A percentile compares a stretch with the other conserved stretches of the same genome.
Conservation (phyloP, 257 asterid species). For the Jacaranda mimosifolia region DNA sequence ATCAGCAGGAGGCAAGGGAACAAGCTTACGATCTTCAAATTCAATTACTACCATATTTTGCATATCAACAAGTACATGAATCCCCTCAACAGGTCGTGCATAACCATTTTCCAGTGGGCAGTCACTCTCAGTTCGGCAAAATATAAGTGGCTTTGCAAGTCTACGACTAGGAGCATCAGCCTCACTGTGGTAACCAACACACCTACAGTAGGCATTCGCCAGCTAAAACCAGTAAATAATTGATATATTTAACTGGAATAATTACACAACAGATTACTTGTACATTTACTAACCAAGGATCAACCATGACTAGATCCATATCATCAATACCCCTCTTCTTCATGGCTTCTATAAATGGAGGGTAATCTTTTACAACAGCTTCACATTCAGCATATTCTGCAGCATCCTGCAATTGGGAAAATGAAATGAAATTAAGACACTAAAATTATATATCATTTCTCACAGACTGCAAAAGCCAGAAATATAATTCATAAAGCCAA, state of each 20-base stretch:
- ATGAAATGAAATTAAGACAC: background rate
- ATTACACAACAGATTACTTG: background rate
- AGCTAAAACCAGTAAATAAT: background rate
- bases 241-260: background rate
- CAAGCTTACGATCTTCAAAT: slow-evolving; percentile 68
- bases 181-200: slow-evolving; percentile 66
- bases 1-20: slow-evolving; percentile 68
- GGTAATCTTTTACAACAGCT: slow-evolving; percentile 74
- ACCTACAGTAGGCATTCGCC: slow-evolving; percentile 43
- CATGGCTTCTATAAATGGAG: slow-evolving; percentile 80
- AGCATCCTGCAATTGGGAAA: slow-evolving; percentile 61
- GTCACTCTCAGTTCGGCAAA: slow-evolving; percentile 75
- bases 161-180: slow-evolving; percentile 67
- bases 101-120: slow-evolving; percentile 88
- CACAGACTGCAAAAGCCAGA: background rate
- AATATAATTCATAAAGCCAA: background rate
- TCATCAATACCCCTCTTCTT: slow-evolving; percentile 82
- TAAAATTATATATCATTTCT: background rate
- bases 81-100: slow-evolving; percentile 89
- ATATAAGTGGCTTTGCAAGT: slow-evolving; percentile 66
- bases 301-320: slow-evolving; percentile 86
- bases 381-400: slow-evolving; percentile 86
- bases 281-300: slow-evolving; percentile 63
- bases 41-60: slow-evolving; percentile 65
- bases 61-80: slow-evolving; percentile 69